Percentiles rank a stretch among this genome's conserved stretches.
These are phyloP conservation scores for Pseudozyma pruni DNA, from an alignment of 1,284 basidiomycete genomes.

Conservation along the genomic window DNA sequence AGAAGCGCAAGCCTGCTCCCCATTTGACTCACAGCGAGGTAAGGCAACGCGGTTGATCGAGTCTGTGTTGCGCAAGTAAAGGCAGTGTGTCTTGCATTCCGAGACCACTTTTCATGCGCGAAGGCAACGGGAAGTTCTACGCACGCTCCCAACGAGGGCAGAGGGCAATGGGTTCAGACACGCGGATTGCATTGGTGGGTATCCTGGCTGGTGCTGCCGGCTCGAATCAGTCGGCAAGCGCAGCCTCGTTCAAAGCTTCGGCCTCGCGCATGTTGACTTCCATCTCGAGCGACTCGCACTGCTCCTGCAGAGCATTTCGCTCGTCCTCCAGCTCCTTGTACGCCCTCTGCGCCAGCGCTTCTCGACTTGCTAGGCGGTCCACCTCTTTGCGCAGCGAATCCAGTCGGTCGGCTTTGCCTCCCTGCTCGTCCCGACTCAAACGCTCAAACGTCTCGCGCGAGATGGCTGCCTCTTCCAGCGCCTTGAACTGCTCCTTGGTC, in stretches of 20 bases:
- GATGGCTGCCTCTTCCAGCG: constrained; percentile 43
- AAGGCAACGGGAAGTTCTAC: no score
- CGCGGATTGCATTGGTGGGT: no score
- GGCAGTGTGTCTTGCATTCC: no score
- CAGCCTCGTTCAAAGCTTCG: constrained; percentile 44
- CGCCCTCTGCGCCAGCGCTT: constrained; percentile 52
- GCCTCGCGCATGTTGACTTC: constrained; percentile 66
- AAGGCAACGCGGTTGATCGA: no score
- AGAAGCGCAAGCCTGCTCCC: no score
- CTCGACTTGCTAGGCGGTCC: constrained; percentile 40
- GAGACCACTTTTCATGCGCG: no score
- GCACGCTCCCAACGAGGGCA: no score
- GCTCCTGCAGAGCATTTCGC: constrained; percentile 43
- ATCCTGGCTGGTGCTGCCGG: neutral
- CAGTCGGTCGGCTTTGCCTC: constrained; percentile 52
- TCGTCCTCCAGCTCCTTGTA: constrained; percentile 53
- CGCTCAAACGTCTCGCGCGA: constrained; percentile 53
- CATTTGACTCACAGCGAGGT: no score
- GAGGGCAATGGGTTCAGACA: no score
- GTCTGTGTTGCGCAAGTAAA: no score
- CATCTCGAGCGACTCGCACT: constrained; percentile 55
- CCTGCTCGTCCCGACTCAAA: constrained; percentile 53
- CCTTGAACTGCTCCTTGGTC: constrained; percentile 34
- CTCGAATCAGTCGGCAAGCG: constrained; percentile 10
- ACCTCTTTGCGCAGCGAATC: constrained; percentile 58